phyloP scores from a whole-genome alignment of 2,329 filamentous ascomycete species.

The Nigrospora osmanthi region DNA sequence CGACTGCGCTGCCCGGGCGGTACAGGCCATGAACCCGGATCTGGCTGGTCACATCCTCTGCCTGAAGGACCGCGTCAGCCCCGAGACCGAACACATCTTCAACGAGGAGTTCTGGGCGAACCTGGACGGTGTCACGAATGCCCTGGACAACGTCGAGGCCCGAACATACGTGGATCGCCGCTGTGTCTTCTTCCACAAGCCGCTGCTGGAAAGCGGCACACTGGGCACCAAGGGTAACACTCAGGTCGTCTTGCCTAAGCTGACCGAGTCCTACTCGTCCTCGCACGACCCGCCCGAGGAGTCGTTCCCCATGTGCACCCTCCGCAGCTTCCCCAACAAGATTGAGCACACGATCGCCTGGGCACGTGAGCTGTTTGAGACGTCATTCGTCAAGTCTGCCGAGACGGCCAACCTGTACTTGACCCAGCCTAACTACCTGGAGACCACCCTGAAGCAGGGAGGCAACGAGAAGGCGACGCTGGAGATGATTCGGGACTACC shows the following conservation, averaged over 20 bases:
- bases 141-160: constrained; percentile 94
- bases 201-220: constrained; percentile 90
- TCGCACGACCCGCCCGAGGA: constrained; percentile 97
- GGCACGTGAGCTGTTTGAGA: constrained; percentile 93
- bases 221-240: constrained; percentile 99
- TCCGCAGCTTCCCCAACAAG: constrained; percentile 94
- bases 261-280: constrained; percentile 95
- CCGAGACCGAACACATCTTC: constrained; percentile 90
- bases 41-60: constrained; percentile 78
- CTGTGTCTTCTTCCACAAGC: constrained; percentile 98
- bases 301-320: constrained; percentile 97
- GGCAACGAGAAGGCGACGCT: constrained; percentile 92
- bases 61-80: constrained; percentile 81
- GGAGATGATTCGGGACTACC: constrained; percentile 80
- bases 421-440: constrained; percentile 83
- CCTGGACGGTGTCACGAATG: constrained; percentile 91
- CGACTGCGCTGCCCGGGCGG: constrained; percentile 83
- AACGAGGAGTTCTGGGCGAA: constrained; percentile 85
- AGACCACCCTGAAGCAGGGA: constrained; percentile 79
- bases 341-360: constrained; percentile 99
- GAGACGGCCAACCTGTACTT: constrained; percentile 94
- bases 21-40: constrained; percentile 92
- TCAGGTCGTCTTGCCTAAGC: constrained; percentile 81
- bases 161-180: constrained; percentile 92
- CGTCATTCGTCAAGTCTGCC: constrained; percentile 85